phyloP scores from a whole-genome alignment of 2,329 filamentous ascomycete genomes.

The Alternaria hordeiaustralica region DNA sequence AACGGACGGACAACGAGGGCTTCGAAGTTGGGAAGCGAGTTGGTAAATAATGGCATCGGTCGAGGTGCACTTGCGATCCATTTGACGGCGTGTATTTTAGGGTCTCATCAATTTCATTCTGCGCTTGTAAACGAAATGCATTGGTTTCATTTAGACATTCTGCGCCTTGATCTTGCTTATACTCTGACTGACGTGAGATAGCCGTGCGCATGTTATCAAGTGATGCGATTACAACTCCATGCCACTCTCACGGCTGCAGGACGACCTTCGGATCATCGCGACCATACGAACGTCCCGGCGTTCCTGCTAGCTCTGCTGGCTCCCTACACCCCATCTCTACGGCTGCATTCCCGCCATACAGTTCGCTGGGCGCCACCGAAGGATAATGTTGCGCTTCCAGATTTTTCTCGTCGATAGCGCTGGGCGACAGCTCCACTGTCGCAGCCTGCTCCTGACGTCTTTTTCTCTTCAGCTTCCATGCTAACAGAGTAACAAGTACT shows the following conservation, averaged over 20 bases:
- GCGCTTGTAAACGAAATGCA: conserved; percentile 44
- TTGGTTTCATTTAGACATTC: conserved; percentile 21
- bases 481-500: background rate
- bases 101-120: conserved; percentile 38
- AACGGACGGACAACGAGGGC: conserved; percentile 14
- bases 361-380: background rate
- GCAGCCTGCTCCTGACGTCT: background rate
- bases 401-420: background rate
- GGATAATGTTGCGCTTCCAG: background rate
- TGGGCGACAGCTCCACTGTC: background rate
- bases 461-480: background rate
- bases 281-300: background rate
- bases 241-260: background rate
- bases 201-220: background rate
- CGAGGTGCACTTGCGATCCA: conserved; percentile 42
- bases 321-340: background rate
- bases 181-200: background rate
- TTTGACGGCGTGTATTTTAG: conserved; percentile 47
- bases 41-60: conserved; percentile 44
- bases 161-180: background rate
- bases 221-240: background rate
- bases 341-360: background rate
- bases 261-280: background rate
- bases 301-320: background rate
- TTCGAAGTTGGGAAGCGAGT: conserved; percentile 12